These are phyloP conservation scores for Rhynchospora tenuis DNA, from an alignment of 176 grass and related monocot genomes.

Conservation along the genomic window DNA sequence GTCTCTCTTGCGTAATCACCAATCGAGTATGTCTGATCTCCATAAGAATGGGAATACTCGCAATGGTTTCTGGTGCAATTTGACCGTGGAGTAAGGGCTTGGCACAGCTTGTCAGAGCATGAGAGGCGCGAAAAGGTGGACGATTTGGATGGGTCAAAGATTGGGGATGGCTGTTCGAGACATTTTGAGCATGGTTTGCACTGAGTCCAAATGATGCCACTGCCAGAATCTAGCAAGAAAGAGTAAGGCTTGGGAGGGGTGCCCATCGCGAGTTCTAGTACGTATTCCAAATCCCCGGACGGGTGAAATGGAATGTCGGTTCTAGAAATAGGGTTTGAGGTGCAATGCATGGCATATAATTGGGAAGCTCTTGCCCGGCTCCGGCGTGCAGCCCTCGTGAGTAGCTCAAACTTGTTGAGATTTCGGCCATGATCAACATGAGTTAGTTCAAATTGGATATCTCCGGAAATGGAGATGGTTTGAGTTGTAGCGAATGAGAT, in stretches of 20 bases:
- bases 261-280: conserved; percentile 38
- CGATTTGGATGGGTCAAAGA: conserved; percentile 40
- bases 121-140: conserved; percentile 45
- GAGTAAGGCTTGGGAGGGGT: conserved; percentile 36
- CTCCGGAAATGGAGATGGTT: neutral
- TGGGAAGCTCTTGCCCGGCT: conserved; percentile 21
- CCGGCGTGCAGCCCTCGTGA: conserved; percentile 17
- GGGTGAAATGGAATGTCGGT: conserved; percentile 13
- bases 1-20: conserved; percentile 43
- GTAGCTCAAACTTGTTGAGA: conserved; percentile 1
- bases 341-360: neutral
- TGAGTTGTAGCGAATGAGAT: neutral
- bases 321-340: neutral
- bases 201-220: conserved; percentile 52
- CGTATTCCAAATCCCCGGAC: neutral
- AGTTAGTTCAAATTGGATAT: conserved; percentile 1
- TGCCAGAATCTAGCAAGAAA: conserved; percentile 44
- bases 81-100: conserved; percentile 23
- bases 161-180: conserved; percentile 34
- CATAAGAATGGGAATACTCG: conserved; percentile 52
- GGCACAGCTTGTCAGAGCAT: conserved; percentile 43
- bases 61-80: conserved; percentile 49
- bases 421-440: conserved; percentile 16
- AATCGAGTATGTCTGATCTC: conserved; percentile 35
- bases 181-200: conserved; percentile 55